Base-by-base conservation (phyloP, 2,329 filamentous ascomycete species). In the Ustulina deusta region DNA sequence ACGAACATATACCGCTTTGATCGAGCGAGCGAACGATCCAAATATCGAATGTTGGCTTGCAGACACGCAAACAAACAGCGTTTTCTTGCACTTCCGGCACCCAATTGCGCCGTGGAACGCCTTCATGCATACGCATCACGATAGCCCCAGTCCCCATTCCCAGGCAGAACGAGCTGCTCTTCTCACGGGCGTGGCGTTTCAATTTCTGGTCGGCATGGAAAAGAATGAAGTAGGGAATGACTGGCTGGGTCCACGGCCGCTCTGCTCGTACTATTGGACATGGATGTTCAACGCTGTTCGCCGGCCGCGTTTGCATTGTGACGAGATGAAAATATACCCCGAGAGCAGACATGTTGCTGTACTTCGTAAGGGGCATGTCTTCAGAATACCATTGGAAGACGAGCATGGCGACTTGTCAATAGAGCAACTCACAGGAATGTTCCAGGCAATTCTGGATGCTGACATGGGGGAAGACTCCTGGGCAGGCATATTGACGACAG, bases 201-300 rank as follows among this genome's bases (percentile, higher is more conserved):
- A 32, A 11, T 65, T 63, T 22, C 46, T 63, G 20, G 20, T 49
- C 25, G 36, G 58, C 7, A 59, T 69, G 59, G 64, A 67, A 20
- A 54, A 34, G 42, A 61, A 61, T 25, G 40, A 59, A 20, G 56
- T 68, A 17, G 44, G 48, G 13, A 59, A 57, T 25, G 62, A 65
- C 52, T 65, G 58, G 46, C n/a, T 55, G 34, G 63, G 63, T 11
- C 40, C 51, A 17, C 49, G 57, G 20, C 56, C 51, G 42, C 66
- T 68, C 13, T 66, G 66, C 46, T 57, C 63, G 17, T 54, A 57
- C 51, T 49, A 63, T n/a, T 63, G 51, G 61, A 56, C 10, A 46
- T 69, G 60, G 63, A 49, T 69, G 40, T 69, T 69, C 44, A 67
- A 64, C 20, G 52, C 67, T 22, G 48, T 56, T 34, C 54, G 54